phyloP scores from a whole-genome alignment of 148 eudicot species.

The Tetragonia tetragonoides region DNA sequence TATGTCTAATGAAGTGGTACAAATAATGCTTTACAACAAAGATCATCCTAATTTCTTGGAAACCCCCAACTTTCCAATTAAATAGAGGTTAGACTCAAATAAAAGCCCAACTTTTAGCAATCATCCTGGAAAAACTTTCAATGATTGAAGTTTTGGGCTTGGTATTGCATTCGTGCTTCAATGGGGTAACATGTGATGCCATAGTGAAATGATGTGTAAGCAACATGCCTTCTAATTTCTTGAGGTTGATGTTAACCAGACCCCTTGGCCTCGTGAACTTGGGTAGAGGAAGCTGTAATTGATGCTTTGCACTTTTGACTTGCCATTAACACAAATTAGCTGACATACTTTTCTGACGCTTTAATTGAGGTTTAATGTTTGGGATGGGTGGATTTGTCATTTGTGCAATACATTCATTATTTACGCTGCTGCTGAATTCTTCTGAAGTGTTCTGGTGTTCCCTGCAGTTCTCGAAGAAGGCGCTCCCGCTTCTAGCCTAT shows the following conservation, averaged over 20 bases:
- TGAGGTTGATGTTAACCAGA: not conserved
- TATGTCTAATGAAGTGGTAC: too few species aligned
- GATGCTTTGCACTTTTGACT: not conserved
- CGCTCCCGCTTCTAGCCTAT: conserved; percentile 78
- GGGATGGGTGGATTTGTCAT: not conserved
- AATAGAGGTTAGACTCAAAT: not conserved
- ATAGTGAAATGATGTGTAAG: not conserved
- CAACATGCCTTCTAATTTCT: not conserved
- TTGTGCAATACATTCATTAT: not conserved
- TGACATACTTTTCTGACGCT: not conserved
- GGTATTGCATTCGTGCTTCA: not conserved
- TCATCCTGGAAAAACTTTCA: not conserved
- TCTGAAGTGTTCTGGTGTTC: conserved; percentile 8
- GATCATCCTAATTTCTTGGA: too few species aligned
- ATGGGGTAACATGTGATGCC: not conserved
- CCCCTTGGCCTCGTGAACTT: not conserved
- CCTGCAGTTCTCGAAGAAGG: conserved; percentile 74
- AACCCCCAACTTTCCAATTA: not conserved
- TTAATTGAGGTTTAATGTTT: not conserved
- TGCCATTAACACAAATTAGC: too few species aligned
- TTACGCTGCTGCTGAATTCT: not conserved
- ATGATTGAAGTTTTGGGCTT: not conserved
- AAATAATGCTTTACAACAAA: too few species aligned
- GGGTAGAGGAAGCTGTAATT: not conserved
- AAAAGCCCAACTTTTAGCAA: not conserved